Percentiles rank a stretch among this genome's conserved stretches.
Evolutionary conservation across 805 yeast species (phyloP).

Genomic region (Wickerhamiella alocasiicola): DNA sequence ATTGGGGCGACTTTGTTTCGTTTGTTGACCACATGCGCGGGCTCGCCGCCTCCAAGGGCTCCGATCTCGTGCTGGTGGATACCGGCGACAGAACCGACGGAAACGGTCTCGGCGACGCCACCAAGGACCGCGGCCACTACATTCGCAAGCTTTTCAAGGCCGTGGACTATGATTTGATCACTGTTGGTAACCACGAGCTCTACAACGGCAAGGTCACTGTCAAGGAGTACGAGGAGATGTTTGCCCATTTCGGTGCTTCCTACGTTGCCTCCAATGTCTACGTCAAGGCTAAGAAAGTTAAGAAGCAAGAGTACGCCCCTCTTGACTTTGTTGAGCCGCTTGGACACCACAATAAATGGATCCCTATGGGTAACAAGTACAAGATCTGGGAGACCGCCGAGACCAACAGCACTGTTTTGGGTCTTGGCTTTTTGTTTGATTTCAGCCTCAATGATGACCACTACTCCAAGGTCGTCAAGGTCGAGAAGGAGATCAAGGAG

Average conservation of each 20-base stretch:
- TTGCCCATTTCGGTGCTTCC: slow-evolving; percentile 41
- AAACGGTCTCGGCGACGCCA: slow-evolving; percentile 67
- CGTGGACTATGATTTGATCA: slow-evolving; percentile 59
- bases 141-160: slow-evolving; percentile 49
- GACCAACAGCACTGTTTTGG: slow-evolving; percentile 36
- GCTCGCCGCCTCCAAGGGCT: slow-evolving; percentile 33
- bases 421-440: slow-evolving; percentile 69
- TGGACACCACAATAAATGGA: slow-evolving; percentile 28
- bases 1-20: slow-evolving; percentile 88
- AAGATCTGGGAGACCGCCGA: slow-evolving; percentile 51
- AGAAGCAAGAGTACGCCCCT: slow-evolving; percentile 22
- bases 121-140: slow-evolving; percentile 51
- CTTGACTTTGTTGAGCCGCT: not conserved
- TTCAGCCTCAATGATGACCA: slow-evolving; percentile 45
- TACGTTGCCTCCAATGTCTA: slow-evolving; percentile 41
- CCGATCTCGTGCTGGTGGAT: slow-evolving; percentile 63
- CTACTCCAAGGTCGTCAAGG: slow-evolving; percentile 50
- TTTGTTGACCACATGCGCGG: slow-evolving; percentile 42
- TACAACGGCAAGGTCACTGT: slow-evolving; percentile 52
- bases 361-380: slow-evolving; percentile 56
- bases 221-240: slow-evolving; percentile 44
- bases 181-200: slow-evolving; percentile 84
- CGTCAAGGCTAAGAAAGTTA: slow-evolving; percentile 19
- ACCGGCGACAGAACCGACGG: slow-evolving; percentile 93
- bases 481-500: slow-evolving; percentile 39